Percentiles rank a stretch among this genome's conserved stretches.
These are phyloP conservation scores for Suhomyces taliae DNA, from an alignment of 1,139 yeast genomes.

Conservation along the genomic window DNA sequence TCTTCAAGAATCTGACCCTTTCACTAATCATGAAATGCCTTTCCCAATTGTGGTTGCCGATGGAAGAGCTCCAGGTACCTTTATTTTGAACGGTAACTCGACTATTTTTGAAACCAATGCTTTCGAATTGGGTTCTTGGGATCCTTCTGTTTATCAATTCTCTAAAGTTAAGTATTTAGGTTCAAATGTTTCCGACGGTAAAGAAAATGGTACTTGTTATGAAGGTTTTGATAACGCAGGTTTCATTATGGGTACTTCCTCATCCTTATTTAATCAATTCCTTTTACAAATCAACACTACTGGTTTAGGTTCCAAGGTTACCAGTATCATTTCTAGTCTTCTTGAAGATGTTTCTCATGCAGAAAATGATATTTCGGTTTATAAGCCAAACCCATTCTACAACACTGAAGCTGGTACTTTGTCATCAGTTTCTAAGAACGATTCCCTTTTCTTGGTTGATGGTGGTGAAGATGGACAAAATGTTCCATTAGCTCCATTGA, in stretches of 20 bases:
- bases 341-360: slow-evolving; percentile 16
- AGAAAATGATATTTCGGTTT: slow-evolving; percentile 24
- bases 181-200: slow-evolving; percentile 60
- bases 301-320: slow-evolving; percentile 17
- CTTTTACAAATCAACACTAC: slow-evolving; percentile 26
- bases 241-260: slow-evolving; percentile 46
- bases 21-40: slow-evolving; percentile 67
- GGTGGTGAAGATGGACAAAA: slow-evolving; percentile 38
- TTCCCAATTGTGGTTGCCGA: slow-evolving; percentile 79
- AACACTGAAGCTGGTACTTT: slow-evolving; percentile 15
- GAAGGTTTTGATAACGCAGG: slow-evolving; percentile 47
- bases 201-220: slow-evolving; percentile 27
- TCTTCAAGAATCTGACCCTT: slow-evolving; percentile 52
- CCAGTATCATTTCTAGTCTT: slow-evolving; percentile 16
- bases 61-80: slow-evolving; percentile 71
- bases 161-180: slow-evolving; percentile 73
- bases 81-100: slow-evolving; percentile 59
- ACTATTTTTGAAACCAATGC: slow-evolving; percentile 81
- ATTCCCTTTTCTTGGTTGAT: slow-evolving; percentile 27
- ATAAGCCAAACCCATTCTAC: slow-evolving; percentile 26
- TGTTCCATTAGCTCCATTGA: slow-evolving; percentile 29
- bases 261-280: slow-evolving; percentile 39
- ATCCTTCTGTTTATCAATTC: slow-evolving; percentile 68
- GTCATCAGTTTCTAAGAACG: slow-evolving; percentile 16
- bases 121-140: slow-evolving; percentile 88